These are phyloP conservation scores for Hypoxylon sp. DNA, from an alignment of 2,329 filamentous ascomycete species.

Conservation along the genomic window DNA sequence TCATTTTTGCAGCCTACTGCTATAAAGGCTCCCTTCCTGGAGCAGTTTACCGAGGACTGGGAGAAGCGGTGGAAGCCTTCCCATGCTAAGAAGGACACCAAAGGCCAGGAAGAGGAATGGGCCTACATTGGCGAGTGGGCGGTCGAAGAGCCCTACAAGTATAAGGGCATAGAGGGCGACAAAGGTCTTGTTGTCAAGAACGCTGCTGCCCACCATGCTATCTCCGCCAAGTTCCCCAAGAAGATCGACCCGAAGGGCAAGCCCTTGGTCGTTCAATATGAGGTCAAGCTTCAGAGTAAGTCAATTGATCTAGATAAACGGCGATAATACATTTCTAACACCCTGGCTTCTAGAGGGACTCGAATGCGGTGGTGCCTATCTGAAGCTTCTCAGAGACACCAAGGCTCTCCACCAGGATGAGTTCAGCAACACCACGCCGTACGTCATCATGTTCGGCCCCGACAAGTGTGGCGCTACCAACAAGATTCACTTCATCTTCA, in stretches of 20 bases:
- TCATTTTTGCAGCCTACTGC: conserved; percentile 77
- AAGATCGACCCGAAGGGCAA: conserved; percentile 98
- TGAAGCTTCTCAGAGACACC: conserved; percentile 99
- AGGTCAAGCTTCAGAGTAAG: conserved; percentile 98
- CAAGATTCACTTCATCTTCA: conserved; percentile 99
- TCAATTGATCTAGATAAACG: conserved; percentile 46
- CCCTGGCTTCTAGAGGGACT: conserved; percentile 77
- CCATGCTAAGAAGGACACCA: conserved; percentile 92
- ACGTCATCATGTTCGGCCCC: conserved; percentile 99
- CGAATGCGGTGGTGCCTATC: conserved; percentile 97
- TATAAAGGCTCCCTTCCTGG: conserved; percentile 93
- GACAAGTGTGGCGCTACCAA: conserved; percentile 99
- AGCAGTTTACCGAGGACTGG: conserved; percentile 99
- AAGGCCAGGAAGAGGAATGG: conserved; percentile 92
- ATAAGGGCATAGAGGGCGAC: conserved; percentile 94
- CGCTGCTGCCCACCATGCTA: conserved; percentile 97
- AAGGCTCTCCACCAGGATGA: conserved; percentile 96
- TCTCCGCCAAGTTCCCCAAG: conserved; percentile 98
- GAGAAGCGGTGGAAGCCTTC: conserved; percentile 93
- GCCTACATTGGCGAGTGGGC: conserved; percentile 97
- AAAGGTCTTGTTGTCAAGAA: conserved; percentile 99
- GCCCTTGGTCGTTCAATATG: conserved; percentile 97
- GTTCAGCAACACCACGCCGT: conserved; percentile 97
- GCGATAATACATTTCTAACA: conserved; percentile 53
- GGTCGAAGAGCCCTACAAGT: conserved; percentile 91